Evolutionary conservation across 176 grass and related monocot genomes (phyloP).

Genomic region (Pontederia crassipes): DNA sequence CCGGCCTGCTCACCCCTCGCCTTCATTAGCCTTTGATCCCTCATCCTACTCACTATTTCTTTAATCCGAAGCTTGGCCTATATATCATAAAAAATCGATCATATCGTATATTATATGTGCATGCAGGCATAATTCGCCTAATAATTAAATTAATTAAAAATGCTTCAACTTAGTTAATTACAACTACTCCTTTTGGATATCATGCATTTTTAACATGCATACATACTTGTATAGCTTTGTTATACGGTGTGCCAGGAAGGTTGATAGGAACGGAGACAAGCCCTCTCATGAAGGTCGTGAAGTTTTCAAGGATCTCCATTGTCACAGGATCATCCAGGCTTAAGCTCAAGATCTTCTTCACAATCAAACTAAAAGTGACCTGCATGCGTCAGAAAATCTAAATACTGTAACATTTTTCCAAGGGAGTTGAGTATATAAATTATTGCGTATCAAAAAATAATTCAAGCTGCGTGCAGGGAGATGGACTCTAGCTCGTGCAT

Average conservation of each 20-base stretch:
- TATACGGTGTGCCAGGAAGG: slow-evolving; percentile 2
- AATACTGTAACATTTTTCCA: too few species aligned
- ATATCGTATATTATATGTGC: background rate
- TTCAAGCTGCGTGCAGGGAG: too few species aligned
- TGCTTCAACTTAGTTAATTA: too few species aligned
- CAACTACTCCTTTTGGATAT: too few species aligned
- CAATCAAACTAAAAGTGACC: slow-evolving; percentile 16
- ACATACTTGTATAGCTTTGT: slow-evolving; percentile 11
- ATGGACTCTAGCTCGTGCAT: too few species aligned
- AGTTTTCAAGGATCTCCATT: background rate
- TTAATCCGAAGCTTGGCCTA: slow-evolving; percentile 2
- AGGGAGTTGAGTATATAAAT: too few species aligned
- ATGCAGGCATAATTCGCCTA: too few species aligned
- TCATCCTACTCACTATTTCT: background rate
- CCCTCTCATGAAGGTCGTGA: slow-evolving; percentile 15
- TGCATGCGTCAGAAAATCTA: background rate
- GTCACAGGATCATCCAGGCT: slow-evolving; percentile 2
- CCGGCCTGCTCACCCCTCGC: too few species aligned
- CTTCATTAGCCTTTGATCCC: background rate
- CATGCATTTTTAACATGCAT: too few species aligned
- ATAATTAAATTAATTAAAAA: too few species aligned
- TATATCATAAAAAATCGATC: background rate
- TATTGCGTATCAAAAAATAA: too few species aligned
- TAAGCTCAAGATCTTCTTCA: slow-evolving; percentile 13
- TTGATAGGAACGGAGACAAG: slow-evolving; percentile 5